Evolutionary conservation across 495 filamentous ascomycete genomes (phyloP).

Genomic region (Ascodesmis nigricans): DNA sequence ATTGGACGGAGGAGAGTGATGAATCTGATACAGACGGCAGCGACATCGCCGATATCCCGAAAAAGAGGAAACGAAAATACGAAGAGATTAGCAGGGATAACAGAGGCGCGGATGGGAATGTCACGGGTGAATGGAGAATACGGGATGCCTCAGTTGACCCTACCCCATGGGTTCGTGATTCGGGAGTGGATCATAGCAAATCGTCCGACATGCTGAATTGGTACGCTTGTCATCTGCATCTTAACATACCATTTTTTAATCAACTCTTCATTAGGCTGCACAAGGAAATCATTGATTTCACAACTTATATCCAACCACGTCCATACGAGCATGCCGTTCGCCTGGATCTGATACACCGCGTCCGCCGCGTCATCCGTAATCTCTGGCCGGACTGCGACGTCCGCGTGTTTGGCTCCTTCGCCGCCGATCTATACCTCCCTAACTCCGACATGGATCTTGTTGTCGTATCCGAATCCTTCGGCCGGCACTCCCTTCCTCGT

Average conservation of each 20-base stretch:
- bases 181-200: conserved; percentile 31
- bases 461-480: conserved; percentile 44
- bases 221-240: conserved; percentile 22
- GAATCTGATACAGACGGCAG: background rate
- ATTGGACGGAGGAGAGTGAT: conserved; percentile 5
- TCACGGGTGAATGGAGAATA: conserved; percentile 27
- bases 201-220: conserved; percentile 28
- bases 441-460: conserved; percentile 87
- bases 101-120: conserved; percentile 46
- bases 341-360: conserved; percentile 42
- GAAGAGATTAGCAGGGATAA: conserved; percentile 21
- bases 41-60: conserved; percentile 8
- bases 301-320: conserved; percentile 55
- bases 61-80: conserved; percentile 16
- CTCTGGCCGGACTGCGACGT: conserved; percentile 36
- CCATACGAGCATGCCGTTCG: conserved; percentile 56
- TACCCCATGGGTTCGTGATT: conserved; percentile 23
- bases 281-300: conserved; percentile 75
- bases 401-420: conserved; percentile 70
- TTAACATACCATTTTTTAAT: conserved; percentile 6
- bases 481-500: conserved; percentile 20
- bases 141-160: conserved; percentile 5
- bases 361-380: conserved; percentile 31
- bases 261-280: conserved; percentile 36
- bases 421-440: conserved; percentile 72